Conservation (phyloP, 352 stramenopile species). For the Pythium periplocum region DNA sequence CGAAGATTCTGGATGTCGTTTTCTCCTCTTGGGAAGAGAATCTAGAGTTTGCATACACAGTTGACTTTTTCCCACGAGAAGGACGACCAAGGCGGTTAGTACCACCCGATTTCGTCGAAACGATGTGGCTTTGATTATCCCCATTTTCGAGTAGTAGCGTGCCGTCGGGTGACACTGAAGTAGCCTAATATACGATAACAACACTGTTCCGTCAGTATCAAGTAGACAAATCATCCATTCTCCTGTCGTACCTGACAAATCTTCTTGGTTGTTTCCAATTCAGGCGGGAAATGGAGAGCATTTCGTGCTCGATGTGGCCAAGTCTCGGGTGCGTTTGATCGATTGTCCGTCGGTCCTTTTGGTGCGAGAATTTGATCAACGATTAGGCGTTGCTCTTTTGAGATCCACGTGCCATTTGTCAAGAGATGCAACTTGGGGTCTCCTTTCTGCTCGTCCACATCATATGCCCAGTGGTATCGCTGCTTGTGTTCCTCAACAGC, state of each 20-base stretch:
- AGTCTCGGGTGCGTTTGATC: constrained; percentile 58
- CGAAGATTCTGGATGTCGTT: not conserved
- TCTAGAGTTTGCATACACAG: constrained; percentile 70
- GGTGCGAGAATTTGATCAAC: constrained; percentile 37
- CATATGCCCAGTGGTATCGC: constrained; percentile 78
- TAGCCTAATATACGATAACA: no score
- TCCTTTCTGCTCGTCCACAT: constrained; percentile 37
- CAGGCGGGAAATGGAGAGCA: constrained; percentile 69
- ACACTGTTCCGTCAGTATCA: no score
- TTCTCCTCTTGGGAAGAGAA: constrained; percentile 25
- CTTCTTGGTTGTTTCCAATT: constrained; percentile 40
- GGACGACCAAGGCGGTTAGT: constrained; percentile 20
- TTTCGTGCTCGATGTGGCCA: constrained; percentile 77
- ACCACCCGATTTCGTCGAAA: no score
- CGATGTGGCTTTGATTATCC: not conserved
- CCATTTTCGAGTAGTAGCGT: constrained; percentile 40
- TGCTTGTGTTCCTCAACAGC: constrained; percentile 55
- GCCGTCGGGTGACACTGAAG: constrained; percentile 1
- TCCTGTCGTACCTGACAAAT: constrained; percentile 49
- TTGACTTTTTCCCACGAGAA: constrained; percentile 33
- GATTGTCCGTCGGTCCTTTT: constrained; percentile 49
- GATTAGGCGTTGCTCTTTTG: constrained; percentile 47
- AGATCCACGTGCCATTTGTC: constrained; percentile 67
- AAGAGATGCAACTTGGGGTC: constrained; percentile 71
- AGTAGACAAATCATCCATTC: no score